These are phyloP conservation scores for Xylaria bambusicola DNA, from an alignment of 495 filamentous ascomycete species.

Conservation along the genomic window DNA sequence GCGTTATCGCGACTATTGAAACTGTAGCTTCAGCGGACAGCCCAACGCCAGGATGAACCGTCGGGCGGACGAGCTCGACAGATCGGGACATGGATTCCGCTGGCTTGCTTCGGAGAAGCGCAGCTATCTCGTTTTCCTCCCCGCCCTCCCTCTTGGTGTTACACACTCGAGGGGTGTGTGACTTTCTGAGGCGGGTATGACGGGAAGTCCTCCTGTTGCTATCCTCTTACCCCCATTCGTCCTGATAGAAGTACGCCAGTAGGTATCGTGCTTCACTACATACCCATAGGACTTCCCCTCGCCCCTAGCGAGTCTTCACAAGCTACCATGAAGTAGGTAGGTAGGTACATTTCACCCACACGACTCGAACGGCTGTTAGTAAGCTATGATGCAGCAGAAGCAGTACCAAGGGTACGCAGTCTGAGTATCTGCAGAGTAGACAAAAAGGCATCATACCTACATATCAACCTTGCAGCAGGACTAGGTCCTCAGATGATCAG, in stretches of 20 bases:
- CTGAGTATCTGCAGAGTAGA: no score
- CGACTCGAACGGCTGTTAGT: background rate
- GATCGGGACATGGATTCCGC: background rate
- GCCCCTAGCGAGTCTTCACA: no score
- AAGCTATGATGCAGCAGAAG: background rate
- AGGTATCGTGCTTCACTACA: background rate
- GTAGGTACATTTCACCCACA: no score
- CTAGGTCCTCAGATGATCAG: background rate
- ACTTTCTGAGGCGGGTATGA: background rate
- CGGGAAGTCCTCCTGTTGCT: background rate
- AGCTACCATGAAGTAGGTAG: no score
- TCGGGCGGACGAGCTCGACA: background rate
- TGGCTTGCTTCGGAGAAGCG: background rate
- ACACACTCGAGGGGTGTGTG: background rate
- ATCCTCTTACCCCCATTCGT: background rate
- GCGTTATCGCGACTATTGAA: background rate
- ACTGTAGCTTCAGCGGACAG: background rate
- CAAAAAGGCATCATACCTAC: background rate
- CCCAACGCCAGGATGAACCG: background rate
- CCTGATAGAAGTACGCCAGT: background rate
- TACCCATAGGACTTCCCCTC: background rate
- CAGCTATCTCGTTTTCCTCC: background rate
- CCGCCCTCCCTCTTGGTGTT: background rate
- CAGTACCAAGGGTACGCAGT: background rate
- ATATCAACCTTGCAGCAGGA: constrained; percentile 6